phyloP scores from a whole-genome alignment of 352 stramenopile species.

The Phytophthora foliorum region DNA sequence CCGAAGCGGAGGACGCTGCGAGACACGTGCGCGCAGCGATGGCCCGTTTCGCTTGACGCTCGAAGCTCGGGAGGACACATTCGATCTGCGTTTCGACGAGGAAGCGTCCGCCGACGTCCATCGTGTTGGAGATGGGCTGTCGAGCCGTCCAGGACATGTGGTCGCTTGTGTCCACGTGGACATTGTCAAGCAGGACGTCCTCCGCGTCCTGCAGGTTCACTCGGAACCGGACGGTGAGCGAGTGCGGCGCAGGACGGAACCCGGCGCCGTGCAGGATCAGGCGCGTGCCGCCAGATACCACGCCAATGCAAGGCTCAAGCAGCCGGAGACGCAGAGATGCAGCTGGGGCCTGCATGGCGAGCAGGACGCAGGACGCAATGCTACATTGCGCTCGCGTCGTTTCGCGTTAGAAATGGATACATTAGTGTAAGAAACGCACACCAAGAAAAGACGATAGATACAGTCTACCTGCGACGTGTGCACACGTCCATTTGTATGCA shows the following conservation, averaged over 20 bases:
- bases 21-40: constrained; percentile 54
- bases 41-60: constrained; percentile 41
- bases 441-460: no score
- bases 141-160: constrained; percentile 1
- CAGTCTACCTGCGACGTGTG: no score
- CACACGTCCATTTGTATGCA: no score
- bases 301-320: constrained; percentile 58
- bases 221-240: constrained; percentile 69
- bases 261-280: constrained; percentile 69
- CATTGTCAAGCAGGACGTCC: constrained; percentile 1
- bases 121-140: constrained; percentile 9
- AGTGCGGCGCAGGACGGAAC: constrained; percentile 70
- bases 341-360: constrained; percentile 14
- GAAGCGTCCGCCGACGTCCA: constrained; percentile 60
- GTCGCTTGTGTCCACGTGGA: constrained; percentile 8
- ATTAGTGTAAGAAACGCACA: not conserved
- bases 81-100: constrained; percentile 70
- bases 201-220: constrained; percentile 36
- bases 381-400: not conserved
- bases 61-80: constrained; percentile 63
- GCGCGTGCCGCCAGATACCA: constrained; percentile 56
- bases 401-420: constrained; percentile 5
- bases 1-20: constrained; percentile 49
- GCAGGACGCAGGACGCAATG: not conserved
- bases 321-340: constrained; percentile 54